These are phyloP conservation scores for Phytophthora melonis DNA, from an alignment of 352 stramenopile genomes.

Conservation along the genomic window DNA sequence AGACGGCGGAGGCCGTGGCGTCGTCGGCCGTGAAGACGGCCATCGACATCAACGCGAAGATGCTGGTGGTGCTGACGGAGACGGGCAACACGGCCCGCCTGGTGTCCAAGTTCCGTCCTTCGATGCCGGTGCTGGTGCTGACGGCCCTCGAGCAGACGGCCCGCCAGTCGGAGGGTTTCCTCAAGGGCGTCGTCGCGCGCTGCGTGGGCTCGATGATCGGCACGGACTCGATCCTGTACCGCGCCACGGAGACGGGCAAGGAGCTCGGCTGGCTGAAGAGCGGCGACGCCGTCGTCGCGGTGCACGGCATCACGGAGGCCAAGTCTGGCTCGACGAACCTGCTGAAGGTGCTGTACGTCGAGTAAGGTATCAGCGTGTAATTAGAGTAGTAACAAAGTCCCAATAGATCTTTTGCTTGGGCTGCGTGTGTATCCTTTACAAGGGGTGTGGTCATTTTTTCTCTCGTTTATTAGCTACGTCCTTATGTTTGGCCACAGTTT, in stretches of 20 bases:
- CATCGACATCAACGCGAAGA: slow-evolving; percentile 95
- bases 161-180: slow-evolving; percentile 60
- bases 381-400: slow-evolving; percentile 3
- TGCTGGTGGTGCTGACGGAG: slow-evolving; percentile 97
- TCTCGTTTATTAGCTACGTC: not conserved
- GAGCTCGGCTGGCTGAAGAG: slow-evolving; percentile 87
- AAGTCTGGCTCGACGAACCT: slow-evolving; percentile 89
- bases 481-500: no score
- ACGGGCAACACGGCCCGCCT: slow-evolving; percentile 92
- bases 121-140: slow-evolving; percentile 52
- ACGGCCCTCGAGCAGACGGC: slow-evolving; percentile 57
- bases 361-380: slow-evolving; percentile 43
- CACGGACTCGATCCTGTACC: slow-evolving; percentile 89
- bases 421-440: not conserved
- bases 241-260: slow-evolving; percentile 82
- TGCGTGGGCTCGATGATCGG: slow-evolving; percentile 87
- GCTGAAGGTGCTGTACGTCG: slow-evolving; percentile 88
- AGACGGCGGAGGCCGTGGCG: slow-evolving; percentile 92
- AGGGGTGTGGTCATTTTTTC: not conserved
- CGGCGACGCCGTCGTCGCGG: slow-evolving; percentile 86
- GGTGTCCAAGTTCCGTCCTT: slow-evolving; percentile 95
- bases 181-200: slow-evolving; percentile 65
- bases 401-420: not conserved
- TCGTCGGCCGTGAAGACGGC: slow-evolving; percentile 97
- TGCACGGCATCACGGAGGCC: slow-evolving; percentile 89